Percentiles rank a stretch among this genome's conserved stretches.
These are phyloP conservation scores for Oidiodendron maius DNA, from an alignment of 495 filamentous ascomycete genomes.

Conservation along the genomic window DNA sequence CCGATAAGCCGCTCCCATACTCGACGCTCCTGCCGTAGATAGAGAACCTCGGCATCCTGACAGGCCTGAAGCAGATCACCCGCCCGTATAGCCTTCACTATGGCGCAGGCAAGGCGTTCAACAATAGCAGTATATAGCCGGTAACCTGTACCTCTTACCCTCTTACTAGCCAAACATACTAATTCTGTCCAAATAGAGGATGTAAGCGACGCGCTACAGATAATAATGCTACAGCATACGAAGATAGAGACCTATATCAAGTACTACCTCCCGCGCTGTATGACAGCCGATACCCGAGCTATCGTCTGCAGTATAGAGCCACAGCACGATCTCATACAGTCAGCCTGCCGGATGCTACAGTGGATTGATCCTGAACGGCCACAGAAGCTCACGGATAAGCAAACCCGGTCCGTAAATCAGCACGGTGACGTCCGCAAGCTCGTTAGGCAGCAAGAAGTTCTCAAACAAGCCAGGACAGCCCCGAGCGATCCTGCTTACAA, in stretches of 20 bases:
- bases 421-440: slow-evolving; percentile 21
- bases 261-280: slow-evolving; percentile 28
- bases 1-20: slow-evolving; percentile 26
- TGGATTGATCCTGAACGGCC: slow-evolving; percentile 29
- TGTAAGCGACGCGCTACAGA: slow-evolving; percentile 30
- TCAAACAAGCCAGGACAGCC: slow-evolving; percentile 19
- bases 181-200: slow-evolving; percentile 19
- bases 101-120: slow-evolving; percentile 29
- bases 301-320: slow-evolving; percentile 29
- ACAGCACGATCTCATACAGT: slow-evolving; percentile 28
- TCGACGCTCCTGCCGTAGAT: slow-evolving; percentile 28
- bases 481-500: slow-evolving; percentile 22
- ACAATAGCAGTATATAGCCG: slow-evolving; percentile 26
- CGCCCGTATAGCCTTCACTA: slow-evolving; percentile 33
- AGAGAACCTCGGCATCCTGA: slow-evolving; percentile 26
- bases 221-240: slow-evolving; percentile 31
- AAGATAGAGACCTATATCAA: slow-evolving; percentile 29
- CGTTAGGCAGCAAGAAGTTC: slow-evolving; percentile 18
- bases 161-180: slow-evolving; percentile 4
- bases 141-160: slow-evolving; percentile 8
- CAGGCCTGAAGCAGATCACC: slow-evolving; percentile 25
- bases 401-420: slow-evolving; percentile 25
- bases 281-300: slow-evolving; percentile 27
- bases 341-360: slow-evolving; percentile 28
- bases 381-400: slow-evolving; percentile 23